phyloP scores from a whole-genome alignment of 106 monocot species.

The Acanthochlamys bracteata region DNA sequence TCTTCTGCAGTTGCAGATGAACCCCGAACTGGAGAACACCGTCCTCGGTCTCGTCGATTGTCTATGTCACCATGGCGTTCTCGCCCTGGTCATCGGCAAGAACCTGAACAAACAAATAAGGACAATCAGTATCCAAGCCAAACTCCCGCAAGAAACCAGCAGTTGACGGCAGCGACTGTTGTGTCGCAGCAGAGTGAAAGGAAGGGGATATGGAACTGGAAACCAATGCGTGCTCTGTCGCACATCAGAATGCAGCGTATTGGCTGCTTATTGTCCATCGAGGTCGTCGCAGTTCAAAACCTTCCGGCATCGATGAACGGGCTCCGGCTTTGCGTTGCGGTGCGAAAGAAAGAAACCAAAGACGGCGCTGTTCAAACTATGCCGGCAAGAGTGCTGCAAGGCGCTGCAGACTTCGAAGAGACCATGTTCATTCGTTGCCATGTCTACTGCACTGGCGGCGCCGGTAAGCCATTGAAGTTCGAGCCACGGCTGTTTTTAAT shows the following conservation, averaged over 20 bases:
- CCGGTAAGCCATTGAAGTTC: conserved; percentile 58
- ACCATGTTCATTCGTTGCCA: conserved; percentile 73
- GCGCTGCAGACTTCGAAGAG: conserved; percentile 83
- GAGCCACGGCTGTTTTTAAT: conserved; percentile 61
- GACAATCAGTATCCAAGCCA: not conserved
- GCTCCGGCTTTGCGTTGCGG: conserved; percentile 58
- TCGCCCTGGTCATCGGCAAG: conserved; percentile 24
- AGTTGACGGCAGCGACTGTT: not conserved
- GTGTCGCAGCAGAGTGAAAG: conserved; percentile 24
- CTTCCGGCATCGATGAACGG: conserved; percentile 91
- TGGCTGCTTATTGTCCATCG: conserved; percentile 79
- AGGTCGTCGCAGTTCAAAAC: conserved; percentile 51
- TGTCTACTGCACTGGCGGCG: conserved; percentile 77
- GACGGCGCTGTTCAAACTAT: conserved; percentile 85
- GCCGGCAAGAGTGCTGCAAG: conserved; percentile 72
- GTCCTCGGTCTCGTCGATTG: conserved; percentile 60
- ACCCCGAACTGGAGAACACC: conserved; percentile 12
- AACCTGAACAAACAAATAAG: not conserved
- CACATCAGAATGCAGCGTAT: conserved; percentile 69
- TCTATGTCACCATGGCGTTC: conserved; percentile 87
- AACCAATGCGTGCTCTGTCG: conserved; percentile 77
- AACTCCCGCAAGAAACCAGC: not conserved
- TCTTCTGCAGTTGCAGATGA: not conserved
- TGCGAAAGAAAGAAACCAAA: conserved; percentile 78
- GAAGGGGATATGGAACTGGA: conserved; percentile 87